Base-by-base conservation (phyloP, 306 rosid genomes). In the Nissolia schottii region DNA sequence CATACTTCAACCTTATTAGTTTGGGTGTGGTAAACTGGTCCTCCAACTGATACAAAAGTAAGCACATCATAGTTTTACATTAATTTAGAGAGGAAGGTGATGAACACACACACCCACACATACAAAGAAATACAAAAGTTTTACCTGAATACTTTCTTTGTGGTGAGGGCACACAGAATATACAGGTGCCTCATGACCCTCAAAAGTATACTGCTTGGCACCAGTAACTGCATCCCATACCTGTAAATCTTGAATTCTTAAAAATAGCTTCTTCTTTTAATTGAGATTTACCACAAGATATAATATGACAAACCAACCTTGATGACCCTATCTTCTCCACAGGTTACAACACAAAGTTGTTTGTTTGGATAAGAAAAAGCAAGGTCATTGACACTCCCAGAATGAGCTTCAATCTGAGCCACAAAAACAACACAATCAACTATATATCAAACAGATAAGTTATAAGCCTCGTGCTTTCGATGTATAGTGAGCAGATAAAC, bases 141-240 rank as follows among this genome's bases (percentile, higher is more conserved):
- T 79, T 82, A 95, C 99, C 97, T 95, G 99, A 81, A 95, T 95
- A 83, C 11, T 91, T 77, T 92, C 99, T 74, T 95, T 95, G 86
- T 92, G 96, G 83, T 95, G 99, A 54, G 99, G 97, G 77, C 99
- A 92, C 24, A 95, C 90, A 60, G 97, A 95, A 87, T 87, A 85
- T 67, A 95, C 96, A 74, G 97, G 93, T 10, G 96, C 90, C 79
- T 91, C 96, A 49, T 95, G 97, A 70, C 99, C 99, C 84, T 95
- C 97, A 78, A 95, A 95, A 51, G 86, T 81, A 77, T 70, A 82
- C 71, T 84, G 97, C 88, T 76, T 85, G 55, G 79, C 51, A 71
- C 99, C 99, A 49, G 88, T 86, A 67, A 73, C 80, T 63, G 96
- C 97, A 87, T 95, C 99, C 99, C 99, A 95, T 45, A 95, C 97